Conservation (phyloP, 1,284 basidiomycete species). For the Ustilago xerochloae region DNA sequence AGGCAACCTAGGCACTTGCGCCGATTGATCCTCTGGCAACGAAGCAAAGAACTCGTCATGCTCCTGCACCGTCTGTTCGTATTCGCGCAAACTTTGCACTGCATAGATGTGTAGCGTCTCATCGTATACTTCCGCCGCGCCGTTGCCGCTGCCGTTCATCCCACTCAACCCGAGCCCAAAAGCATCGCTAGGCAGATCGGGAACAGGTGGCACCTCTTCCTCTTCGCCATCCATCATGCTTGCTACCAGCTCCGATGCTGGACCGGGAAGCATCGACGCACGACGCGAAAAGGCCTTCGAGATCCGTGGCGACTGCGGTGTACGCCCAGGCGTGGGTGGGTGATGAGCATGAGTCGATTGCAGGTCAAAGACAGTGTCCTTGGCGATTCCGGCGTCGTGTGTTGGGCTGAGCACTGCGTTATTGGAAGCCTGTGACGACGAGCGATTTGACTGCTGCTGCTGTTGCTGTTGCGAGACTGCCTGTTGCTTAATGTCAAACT, state of each 20-base stretch:
- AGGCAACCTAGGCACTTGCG: conserved; percentile 56
- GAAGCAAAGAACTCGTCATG: conserved; percentile 61
- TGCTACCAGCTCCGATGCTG: conserved; percentile 55
- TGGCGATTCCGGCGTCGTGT: conserved; percentile 45
- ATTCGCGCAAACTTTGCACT: conserved; percentile 60
- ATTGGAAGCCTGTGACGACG: neutral
- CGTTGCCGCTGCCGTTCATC: conserved; percentile 13
- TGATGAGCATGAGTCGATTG: conserved; percentile 51
- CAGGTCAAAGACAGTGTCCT: conserved; percentile 60
- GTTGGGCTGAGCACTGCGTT: conserved; percentile 7
- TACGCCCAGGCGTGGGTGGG: conserved; percentile 26
- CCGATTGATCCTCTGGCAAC: conserved; percentile 39
- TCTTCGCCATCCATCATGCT: conserved; percentile 31
- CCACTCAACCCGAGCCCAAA: conserved; percentile 26
- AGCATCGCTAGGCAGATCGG: conserved; percentile 35
- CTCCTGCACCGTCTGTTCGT: conserved; percentile 64
- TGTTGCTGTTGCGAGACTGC: conserved; percentile 14
- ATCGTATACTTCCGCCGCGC: conserved; percentile 43
- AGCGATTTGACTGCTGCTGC: conserved; percentile 7
- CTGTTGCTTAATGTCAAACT: conserved; percentile 50
- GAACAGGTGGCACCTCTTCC: conserved; percentile 40
- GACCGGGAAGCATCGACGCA: conserved; percentile 57
- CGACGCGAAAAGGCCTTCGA: conserved; percentile 58
- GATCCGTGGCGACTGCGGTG: conserved; percentile 47
- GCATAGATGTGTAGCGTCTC: conserved; percentile 61